These are phyloP conservation scores for Phytophthora ohioensis DNA, from an alignment of 352 stramenopile species.

Conservation along the genomic window DNA sequence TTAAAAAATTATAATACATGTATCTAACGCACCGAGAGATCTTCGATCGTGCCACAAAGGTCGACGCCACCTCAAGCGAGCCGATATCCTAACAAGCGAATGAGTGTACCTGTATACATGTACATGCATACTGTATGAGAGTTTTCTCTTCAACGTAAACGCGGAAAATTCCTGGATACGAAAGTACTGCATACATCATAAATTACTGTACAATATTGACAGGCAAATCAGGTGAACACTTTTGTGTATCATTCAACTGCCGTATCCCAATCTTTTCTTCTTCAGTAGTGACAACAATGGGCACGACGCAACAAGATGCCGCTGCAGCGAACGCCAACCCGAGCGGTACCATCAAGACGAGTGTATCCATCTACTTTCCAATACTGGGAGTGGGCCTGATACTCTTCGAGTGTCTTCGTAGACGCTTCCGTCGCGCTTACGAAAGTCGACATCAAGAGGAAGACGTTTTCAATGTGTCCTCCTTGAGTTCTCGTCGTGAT, in stretches of 20 bases:
- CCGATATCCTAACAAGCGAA: too few species aligned
- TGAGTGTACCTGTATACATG: too few species aligned
- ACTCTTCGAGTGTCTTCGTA: conserved; percentile 69
- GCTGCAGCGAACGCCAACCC: conserved; percentile 64
- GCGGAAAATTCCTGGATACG: neutral
- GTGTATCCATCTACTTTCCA: conserved; percentile 69
- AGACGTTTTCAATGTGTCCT: conserved; percentile 42
- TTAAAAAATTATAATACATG: too few species aligned
- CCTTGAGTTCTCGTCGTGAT: conserved; percentile 4
- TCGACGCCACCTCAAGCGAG: too few species aligned
- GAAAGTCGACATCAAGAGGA: conserved; percentile 51
- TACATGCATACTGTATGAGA: too few species aligned
- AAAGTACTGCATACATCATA: conserved; percentile 3
- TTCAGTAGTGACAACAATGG: conserved; percentile 17
- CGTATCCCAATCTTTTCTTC: conserved; percentile 29
- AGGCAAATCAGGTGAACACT: neutral
- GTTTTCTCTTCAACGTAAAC: too few species aligned
- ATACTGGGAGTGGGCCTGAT: conserved; percentile 58
- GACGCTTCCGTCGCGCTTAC: conserved; percentile 63
- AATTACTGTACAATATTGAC: neutral
- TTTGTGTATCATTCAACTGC: conserved; percentile 17
- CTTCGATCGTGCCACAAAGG: too few species aligned
- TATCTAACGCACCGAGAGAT: too few species aligned
- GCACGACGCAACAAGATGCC: conserved; percentile 61
- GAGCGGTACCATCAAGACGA: conserved; percentile 75